Conservation (phyloP, 805 yeast genomes). For the Tanozyma kutaoensis region DNA sequence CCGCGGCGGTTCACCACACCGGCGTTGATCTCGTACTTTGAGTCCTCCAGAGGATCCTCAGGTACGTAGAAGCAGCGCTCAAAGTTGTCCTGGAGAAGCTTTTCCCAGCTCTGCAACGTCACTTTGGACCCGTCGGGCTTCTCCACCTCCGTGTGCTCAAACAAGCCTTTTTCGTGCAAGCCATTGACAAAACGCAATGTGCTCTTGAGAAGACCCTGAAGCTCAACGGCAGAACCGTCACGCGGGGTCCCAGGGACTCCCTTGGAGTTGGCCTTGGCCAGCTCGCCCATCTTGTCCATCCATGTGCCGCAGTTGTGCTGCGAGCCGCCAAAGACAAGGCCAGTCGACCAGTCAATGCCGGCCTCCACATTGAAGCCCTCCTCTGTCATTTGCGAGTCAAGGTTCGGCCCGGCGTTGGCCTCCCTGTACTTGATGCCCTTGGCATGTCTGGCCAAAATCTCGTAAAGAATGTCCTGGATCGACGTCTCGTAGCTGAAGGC, state of each 20-base stretch:
- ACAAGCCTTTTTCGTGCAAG: conserved; percentile 39
- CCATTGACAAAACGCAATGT: conserved; percentile 66
- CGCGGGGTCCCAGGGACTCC: conserved; percentile 98
- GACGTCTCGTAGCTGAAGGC: conserved; percentile 67
- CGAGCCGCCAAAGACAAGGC: conserved; percentile 82
- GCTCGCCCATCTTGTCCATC: conserved; percentile 99
- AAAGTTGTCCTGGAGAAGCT: conserved; percentile 53
- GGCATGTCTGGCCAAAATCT: conserved; percentile 81
- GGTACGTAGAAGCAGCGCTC: conserved; percentile 78
- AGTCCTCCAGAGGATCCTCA: conserved; percentile 44
- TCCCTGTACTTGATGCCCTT: conserved; percentile 78
- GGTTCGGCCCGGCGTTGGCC: conserved; percentile 83
- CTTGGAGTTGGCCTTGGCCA: conserved; percentile 63
- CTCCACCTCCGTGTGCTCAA: conserved; percentile 42
- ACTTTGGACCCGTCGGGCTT: conserved; percentile 46
- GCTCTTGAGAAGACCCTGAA: conserved; percentile 80
- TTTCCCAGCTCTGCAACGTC: conserved; percentile 59
- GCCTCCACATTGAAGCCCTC: conserved; percentile 84
- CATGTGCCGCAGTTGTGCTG: conserved; percentile 95
- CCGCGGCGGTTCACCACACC: conserved; percentile 77
- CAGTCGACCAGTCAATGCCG: conserved; percentile 78
- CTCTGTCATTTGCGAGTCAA: conserved; percentile 86
- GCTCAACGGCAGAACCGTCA: conserved; percentile 93
- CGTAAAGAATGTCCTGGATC: conserved; percentile 68
- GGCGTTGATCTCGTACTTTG: conserved; percentile 45